A percentile compares a stretch with the other conserved stretches of the same genome.
These are phyloP conservation scores for Tephrocybe rancida DNA, from an alignment of 768 basidiomycete genomes.

Conservation along the genomic window DNA sequence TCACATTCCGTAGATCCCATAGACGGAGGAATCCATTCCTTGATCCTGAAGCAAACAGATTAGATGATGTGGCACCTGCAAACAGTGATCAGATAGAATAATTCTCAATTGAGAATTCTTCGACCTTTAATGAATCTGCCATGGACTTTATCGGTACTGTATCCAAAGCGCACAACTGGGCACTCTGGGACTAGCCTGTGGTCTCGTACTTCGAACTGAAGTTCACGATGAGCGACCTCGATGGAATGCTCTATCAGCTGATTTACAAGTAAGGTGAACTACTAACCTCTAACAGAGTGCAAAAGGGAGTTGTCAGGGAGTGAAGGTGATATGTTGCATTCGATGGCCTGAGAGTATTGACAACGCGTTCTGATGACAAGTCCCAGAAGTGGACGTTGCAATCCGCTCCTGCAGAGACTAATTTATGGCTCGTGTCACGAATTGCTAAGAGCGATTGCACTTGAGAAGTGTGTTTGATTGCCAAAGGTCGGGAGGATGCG, in stretches of 20 bases:
- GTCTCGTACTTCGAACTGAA: conserved; percentile 56
- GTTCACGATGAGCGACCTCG: conserved; percentile 51
- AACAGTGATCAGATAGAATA: not conserved
- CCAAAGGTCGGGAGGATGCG: conserved; percentile 30
- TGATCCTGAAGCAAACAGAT: conserved; percentile 46
- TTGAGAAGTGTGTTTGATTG: conserved; percentile 43
- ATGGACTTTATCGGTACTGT: conserved; percentile 32
- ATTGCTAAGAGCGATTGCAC: conserved; percentile 46
- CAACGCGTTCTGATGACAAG: conserved; percentile 45
- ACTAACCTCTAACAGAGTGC: conserved; percentile 45
- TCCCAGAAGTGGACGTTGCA: conserved; percentile 48
- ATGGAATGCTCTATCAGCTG: not conserved
- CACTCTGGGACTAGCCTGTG: conserved; percentile 36
- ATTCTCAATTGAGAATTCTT: conserved; percentile 2
- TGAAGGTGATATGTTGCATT: conserved; percentile 48
- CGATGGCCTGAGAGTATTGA: conserved; percentile 39
- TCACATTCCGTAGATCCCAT: conserved; percentile 49
- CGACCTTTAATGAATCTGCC: conserved; percentile 50
- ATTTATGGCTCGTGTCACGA: conserved; percentile 47
- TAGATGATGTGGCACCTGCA: conserved; percentile 20
- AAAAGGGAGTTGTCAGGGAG: conserved; percentile 35
- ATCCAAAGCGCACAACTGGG: conserved; percentile 48
- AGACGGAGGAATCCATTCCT: conserved; percentile 41
- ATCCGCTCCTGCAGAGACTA: conserved; percentile 50
- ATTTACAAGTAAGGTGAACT: conserved; percentile 1